Evolutionary conservation across 768 basidiomycete species (phyloP).

Genomic region (Mycena latifolia): DNA sequence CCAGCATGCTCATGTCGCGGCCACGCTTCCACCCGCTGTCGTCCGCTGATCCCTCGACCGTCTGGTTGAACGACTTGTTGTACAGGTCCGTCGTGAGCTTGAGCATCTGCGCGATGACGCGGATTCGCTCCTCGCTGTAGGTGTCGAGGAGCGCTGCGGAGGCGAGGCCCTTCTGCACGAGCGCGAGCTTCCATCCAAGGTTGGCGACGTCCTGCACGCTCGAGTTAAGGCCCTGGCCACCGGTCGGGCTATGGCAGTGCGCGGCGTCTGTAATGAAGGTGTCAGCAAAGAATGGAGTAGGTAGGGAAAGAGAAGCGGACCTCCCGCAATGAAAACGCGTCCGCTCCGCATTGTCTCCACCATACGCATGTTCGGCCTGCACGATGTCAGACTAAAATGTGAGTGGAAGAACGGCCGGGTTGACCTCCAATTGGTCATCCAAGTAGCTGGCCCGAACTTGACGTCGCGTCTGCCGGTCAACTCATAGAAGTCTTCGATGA

Average conservation of each 20-base stretch:
- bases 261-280: conserved; percentile 56
- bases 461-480: conserved; percentile 45
- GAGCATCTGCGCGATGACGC: conserved; percentile 60
- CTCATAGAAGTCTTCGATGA: conserved; percentile 46
- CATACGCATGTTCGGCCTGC: conserved; percentile 62
- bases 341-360: conserved; percentile 54
- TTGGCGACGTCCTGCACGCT: conserved; percentile 56
- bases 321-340: conserved; percentile 63
- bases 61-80: conserved; percentile 38
- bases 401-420: neutral
- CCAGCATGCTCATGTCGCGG: conserved; percentile 49
- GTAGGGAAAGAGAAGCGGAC: conserved; percentile 40
- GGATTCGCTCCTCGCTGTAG: conserved; percentile 59
- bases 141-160: conserved; percentile 51
- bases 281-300: neutral
- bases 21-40: conserved; percentile 28
- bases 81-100: conserved; percentile 48
- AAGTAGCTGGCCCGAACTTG: conserved; percentile 43
- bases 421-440: conserved; percentile 44
- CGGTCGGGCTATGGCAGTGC: conserved; percentile 59
- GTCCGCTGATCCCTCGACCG: conserved; percentile 17
- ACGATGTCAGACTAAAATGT: neutral
- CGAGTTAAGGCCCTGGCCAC: conserved; percentile 58
- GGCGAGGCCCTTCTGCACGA: conserved; percentile 53
- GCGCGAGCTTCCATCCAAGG: conserved; percentile 59